Percentiles rank a stretch among this genome's conserved stretches.
Evolutionary conservation across 768 basidiomycete species (phyloP).

Genomic region (Tylopilus plumbeoviolaceoides): DNA sequence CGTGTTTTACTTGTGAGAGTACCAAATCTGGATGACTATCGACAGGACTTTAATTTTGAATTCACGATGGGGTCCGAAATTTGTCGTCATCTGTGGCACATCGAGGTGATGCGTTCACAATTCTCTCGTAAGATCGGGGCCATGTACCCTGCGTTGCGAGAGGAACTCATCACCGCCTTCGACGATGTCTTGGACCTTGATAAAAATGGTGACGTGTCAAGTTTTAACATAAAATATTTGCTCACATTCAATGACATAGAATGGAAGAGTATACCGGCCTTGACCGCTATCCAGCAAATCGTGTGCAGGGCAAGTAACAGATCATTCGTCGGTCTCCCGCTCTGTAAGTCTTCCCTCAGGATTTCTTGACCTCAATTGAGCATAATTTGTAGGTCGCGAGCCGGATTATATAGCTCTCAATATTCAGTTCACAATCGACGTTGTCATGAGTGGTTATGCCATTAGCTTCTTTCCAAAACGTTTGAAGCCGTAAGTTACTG

Average conservation of each 20-base stretch:
- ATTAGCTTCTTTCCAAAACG: conserved; percentile 15
- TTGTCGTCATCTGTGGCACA: no score
- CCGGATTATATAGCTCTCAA: not conserved
- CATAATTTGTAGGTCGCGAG: not conserved
- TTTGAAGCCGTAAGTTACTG: conserved; percentile 28
- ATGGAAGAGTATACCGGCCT: conserved; percentile 19
- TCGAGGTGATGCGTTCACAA: no score
- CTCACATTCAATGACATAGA: conserved; percentile 24
- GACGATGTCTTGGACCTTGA: conserved; percentile 32
- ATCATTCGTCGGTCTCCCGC: conserved; percentile 44
- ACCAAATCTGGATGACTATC: no score
- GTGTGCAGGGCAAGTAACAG: conserved; percentile 42
- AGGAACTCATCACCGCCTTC: conserved; percentile 43
- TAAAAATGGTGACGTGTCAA: conserved; percentile 5
- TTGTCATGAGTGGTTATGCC: conserved; percentile 2
- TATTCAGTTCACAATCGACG: not conserved
- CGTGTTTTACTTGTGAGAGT: no score
- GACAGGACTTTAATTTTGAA: no score
- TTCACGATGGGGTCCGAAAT: no score
- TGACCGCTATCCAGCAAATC: conserved; percentile 30
- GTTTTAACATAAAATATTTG: not conserved
- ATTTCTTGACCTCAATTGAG: not conserved
- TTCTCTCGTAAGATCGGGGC: no score
- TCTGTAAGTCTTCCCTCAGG: conserved; percentile 36
- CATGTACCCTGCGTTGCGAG: conserved; percentile 32